phyloP scores from a whole-genome alignment of 345 rosid species.

The Dovyalis caffra region DNA sequence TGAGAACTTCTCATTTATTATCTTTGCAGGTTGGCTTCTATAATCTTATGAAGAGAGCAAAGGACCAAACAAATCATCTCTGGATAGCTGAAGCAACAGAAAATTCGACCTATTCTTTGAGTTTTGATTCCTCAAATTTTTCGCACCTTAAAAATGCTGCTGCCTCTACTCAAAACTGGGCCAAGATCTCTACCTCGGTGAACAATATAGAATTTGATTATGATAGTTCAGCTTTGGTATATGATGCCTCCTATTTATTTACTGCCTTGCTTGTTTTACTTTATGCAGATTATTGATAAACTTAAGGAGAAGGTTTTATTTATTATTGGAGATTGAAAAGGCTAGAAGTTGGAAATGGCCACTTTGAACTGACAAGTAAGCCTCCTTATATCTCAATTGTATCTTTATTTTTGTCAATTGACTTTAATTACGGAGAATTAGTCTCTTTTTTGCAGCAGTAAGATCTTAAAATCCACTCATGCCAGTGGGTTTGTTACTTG shows the following conservation, averaged over 20 bases:
- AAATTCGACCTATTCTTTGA: slow-evolving; percentile 59
- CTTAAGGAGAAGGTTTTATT: slow-evolving; percentile 54
- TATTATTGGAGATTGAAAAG: slow-evolving; percentile 44
- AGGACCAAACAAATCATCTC: slow-evolving; percentile 60
- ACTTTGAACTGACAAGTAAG: slow-evolving; percentile 21
- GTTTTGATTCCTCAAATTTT: slow-evolving; percentile 43
- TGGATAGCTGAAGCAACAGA: slow-evolving; percentile 92
- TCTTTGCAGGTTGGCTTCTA: slow-evolving; percentile 70
- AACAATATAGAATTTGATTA: slow-evolving; percentile 12
- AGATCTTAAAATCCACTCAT: neutral
- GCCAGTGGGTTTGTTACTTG: neutral
- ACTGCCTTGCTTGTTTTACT: slow-evolving; percentile 9
- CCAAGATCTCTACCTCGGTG: slow-evolving; percentile 59
- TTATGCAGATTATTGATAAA: slow-evolving; percentile 49
- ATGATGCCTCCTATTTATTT: slow-evolving; percentile 1
- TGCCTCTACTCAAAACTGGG: slow-evolving; percentile 56
- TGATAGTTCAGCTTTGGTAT: slow-evolving; percentile 7
- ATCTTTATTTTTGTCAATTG: neutral
- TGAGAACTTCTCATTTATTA: neutral
- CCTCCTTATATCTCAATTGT: neutral
- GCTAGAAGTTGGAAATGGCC: slow-evolving; percentile 19
- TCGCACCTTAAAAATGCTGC: slow-evolving; percentile 66
- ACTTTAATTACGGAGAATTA: neutral
- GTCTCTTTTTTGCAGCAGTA: neutral
- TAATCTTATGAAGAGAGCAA: slow-evolving; percentile 75